Evolutionary conservation across 768 basidiomycete genomes (phyloP), one percentile per base, ranked within the genome.

Genomic region (Lyophyllum atratum): DNA sequence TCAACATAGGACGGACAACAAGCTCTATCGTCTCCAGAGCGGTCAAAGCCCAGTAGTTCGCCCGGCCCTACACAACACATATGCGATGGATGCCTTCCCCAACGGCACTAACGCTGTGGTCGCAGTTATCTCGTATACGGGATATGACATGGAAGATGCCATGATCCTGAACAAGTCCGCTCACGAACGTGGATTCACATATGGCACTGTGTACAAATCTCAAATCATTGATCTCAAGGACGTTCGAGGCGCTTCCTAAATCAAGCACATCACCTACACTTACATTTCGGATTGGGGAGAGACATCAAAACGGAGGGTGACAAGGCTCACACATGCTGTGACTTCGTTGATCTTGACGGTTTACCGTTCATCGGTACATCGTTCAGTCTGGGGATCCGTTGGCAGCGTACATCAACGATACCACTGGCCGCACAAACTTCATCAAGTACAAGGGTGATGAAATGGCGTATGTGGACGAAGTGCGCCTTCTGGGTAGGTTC

Each of bases 121-220:
- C 48, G 97, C 97, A n/a, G 97, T 99, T 68, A 98, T 99, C 65
- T 99, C 97, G 0, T 99, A 99, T 70, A 99, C 97, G 3, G 97
- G 97, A 3, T 99, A 99, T 73, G 97, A 99, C 72, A 99, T 99
- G 97, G 97, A 99, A 76, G 97, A 99, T 66, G 97, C 97, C 63
- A 99, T 99, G 97, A 99, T 99, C 64, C 77, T 99, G 50, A 99
- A 99, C 74, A 99, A 99, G 75, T 98, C 95, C 1, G 90, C 94
- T 2, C 95, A 99, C 69, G 97, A 99, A 74, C 89, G 97, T 29
- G 97, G 97, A 0, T 99, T 99, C 69, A 95, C 82, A 1, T 96
- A 98, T 68, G 97, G 97, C 25, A 93, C 95, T 1, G 85, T 99
- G 29, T 98, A 98, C 80, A 98, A 98, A 72, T 88, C 93, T 4